Evolutionary conservation across 1,284 basidiomycete genomes (phyloP), one percentile per base, ranked within the genome.

Genomic region (Ceratobasidium theobromae): DNA sequence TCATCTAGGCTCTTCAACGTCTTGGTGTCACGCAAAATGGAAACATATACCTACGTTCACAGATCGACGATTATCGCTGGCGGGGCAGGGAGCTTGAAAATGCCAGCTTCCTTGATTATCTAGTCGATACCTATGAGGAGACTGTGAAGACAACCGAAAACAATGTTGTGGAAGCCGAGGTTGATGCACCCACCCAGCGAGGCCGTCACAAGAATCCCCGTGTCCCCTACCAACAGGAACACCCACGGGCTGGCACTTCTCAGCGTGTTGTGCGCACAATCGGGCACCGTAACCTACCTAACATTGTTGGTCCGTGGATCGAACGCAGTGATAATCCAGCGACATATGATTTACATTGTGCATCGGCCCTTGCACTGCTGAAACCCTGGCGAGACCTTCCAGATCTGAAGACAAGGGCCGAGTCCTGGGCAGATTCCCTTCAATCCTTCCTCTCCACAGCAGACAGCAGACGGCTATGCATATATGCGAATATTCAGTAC

Each of bases 231-330:
- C 27, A 55, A 23, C 11, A 27, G 3, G 35, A 11, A 11, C 58
- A 67, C 23, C 58, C 66, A 9, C 23, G 32, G 4, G 3, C 5
- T 1, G 16, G 30, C 9, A 40, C 46, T 4, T 28, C n/a, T 5
- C 12, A 41, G 43, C 57, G 57, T 9, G 30, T 64, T 1, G 28
- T 41, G 2, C 38, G 58, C 2, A 16, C 48, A 18, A 8, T 11
- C 8, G 38, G 43, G 14, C 66, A 67, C 25, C 64, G 64, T 21
- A 33, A 11, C 12, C 30, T 62, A 3, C 66, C 66, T 25, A 62
- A 45, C 41, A 41, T 67, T n/a, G 27, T 67, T 16, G 66, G 66
- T 2, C 55, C 45, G 1, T 67, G 18, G 3, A 16, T 67, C 14
- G 32, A 45, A 25, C 38, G 51, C 12, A 65, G 27, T 16, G 66